Percentiles rank a stretch among this genome's conserved stretches.
phyloP scores from a whole-genome alignment of 2,329 filamentous ascomycete genomes.

The Chalaropsis thielavioides region DNA sequence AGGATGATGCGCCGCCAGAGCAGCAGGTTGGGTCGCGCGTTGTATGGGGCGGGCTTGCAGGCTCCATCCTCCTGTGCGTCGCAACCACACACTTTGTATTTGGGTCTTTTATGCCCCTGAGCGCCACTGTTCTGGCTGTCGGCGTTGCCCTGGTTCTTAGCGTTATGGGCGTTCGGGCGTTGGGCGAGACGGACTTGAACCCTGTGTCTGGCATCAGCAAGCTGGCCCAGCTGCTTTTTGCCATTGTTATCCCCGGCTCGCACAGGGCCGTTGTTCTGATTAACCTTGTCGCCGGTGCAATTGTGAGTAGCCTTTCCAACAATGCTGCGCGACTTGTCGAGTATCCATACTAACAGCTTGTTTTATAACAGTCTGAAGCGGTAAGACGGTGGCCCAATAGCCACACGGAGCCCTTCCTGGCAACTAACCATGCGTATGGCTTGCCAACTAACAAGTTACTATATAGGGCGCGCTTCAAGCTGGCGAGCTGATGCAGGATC shows the following conservation, averaged over 20 bases:
- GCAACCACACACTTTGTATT: slow-evolving; percentile 72
- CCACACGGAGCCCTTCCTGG: not conserved
- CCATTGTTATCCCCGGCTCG: slow-evolving; percentile 66
- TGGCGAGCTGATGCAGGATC: slow-evolving; percentile 89
- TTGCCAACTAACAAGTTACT: not conserved
- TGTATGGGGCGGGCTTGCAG: slow-evolving; percentile 58
- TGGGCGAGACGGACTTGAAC: slow-evolving; percentile 81
- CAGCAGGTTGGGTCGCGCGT: slow-evolving; percentile 62
- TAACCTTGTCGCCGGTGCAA: slow-evolving; percentile 84
- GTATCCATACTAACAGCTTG: not conserved
- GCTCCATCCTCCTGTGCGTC: slow-evolving; percentile 69
- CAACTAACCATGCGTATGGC: not conserved
- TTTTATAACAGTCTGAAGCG: slow-evolving; percentile 27
- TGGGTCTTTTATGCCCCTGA: slow-evolving; percentile 63
- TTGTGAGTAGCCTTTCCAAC: slow-evolving; percentile 30
- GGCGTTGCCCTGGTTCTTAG: slow-evolving; percentile 67
- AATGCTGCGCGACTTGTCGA: not conserved
- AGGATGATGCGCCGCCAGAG: slow-evolving; percentile 59
- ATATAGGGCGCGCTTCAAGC: slow-evolving; percentile 66
- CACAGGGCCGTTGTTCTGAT: slow-evolving; percentile 82
- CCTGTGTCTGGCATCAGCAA: slow-evolving; percentile 95
- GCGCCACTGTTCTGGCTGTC: slow-evolving; percentile 63
- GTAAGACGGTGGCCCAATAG: slow-evolving; percentile 21
- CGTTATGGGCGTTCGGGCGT: slow-evolving; percentile 56
- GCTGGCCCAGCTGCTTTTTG: slow-evolving; percentile 89